Conservation (phyloP, 768 basidiomycete species). For the Leccinum longicurvipes region DNA sequence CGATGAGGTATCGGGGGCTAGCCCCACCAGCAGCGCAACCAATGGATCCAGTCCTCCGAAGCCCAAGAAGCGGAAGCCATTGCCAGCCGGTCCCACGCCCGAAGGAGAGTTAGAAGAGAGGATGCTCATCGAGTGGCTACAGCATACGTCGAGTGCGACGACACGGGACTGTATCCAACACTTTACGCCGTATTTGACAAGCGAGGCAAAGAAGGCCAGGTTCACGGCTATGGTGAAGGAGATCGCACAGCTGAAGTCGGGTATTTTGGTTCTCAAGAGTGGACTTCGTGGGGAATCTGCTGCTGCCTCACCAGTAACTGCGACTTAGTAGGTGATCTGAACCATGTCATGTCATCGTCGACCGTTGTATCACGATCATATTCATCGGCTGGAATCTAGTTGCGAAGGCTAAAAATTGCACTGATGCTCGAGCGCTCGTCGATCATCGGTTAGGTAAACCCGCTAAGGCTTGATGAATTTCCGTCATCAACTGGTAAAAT, state of each 20-base stretch:
- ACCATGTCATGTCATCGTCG: slow-evolving; percentile 13
- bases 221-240: slow-evolving; percentile 81
- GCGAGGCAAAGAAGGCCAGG: slow-evolving; percentile 63
- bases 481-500: background rate
- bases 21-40: slow-evolving; percentile 5
- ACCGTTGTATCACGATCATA: slow-evolving; percentile 17
- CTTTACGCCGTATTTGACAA: slow-evolving; percentile 72
- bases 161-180: slow-evolving; percentile 79
- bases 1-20: slow-evolving; percentile 34
- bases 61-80: slow-evolving; percentile 54
- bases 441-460: background rate
- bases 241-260: slow-evolving; percentile 68
- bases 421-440: background rate
- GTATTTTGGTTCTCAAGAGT: slow-evolving; percentile 55
- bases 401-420: slow-evolving; percentile 1
- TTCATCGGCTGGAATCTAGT: slow-evolving; percentile 14
- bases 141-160: slow-evolving; percentile 61
- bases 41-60: slow-evolving; percentile 35
- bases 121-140: slow-evolving; percentile 76
- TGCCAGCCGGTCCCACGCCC: slow-evolving; percentile 37
- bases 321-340: slow-evolving; percentile 23
- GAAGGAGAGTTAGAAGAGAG: slow-evolving; percentile 57
- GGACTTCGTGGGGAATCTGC: slow-evolving; percentile 33
- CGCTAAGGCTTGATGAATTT: background rate
- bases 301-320: slow-evolving; percentile 20